Evolutionary conservation across 2,329 filamentous ascomycete species (phyloP), one percentile per base, ranked within the genome.

Genomic region (Cladosporium oxysporum): DNA sequence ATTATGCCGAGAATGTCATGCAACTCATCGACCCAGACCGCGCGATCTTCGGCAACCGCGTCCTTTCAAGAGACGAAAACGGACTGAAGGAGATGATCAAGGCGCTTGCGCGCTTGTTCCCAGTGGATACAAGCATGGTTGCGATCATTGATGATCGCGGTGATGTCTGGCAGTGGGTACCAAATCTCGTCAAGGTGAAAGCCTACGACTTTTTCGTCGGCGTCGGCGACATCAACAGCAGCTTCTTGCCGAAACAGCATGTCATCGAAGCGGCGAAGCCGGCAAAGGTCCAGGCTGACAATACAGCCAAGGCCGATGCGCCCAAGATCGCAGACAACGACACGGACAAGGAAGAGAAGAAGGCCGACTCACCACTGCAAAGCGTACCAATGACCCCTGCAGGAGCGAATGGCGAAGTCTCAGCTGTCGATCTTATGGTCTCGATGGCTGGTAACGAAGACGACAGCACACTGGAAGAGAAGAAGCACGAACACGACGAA

Each of bases 131-230:
- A 6, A 94, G 96, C 79, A 99, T 99, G 95, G 96, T 97, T 0
- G 93, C 97, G 66, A 97, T 99, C 73, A 99, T 99, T 70, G 95
- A 99, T 76, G 95, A 99, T 78, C 88, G 95, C 71, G 92, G 92
- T 62, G 95, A 99, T 76, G 94, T 99, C 8, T 99, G 95, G 95
- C 88, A 90, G 71, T 98, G 97, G 84, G 90, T 91, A 71, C 87
- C 91, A 5, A 97, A 99, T 74, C 85, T 99, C 41, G 92, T 99
- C 80, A 97, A 96, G 76, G 95, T 99, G 37, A 89, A 89, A 1
- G 92, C 94, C 0, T 99, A 97, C 77, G 94, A 98, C 77, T 99
- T 99, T 79, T 99, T 98, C 81, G 92, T 96, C 66, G 95, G 95
- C 18, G 97, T 97, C 69, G 95, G 95, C 68, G 95, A 99, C 78